Percentiles rank a stretch among this genome's conserved stretches.
Conservation (phyloP, 176 grass and related monocot species). For the Oryza punctata region DNA sequence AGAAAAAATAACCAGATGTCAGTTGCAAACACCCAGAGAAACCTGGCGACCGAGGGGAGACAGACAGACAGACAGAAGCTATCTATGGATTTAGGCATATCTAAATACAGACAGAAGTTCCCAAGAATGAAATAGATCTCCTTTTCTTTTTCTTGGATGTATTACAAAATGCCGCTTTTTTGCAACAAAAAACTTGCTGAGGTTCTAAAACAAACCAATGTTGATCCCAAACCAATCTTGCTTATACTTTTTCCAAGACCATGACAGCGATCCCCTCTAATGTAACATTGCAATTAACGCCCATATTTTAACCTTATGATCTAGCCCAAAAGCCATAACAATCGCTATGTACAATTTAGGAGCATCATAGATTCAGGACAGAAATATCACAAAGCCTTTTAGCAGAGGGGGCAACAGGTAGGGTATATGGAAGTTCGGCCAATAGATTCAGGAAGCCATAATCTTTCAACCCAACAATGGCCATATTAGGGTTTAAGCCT, state of each 20-base stretch:
- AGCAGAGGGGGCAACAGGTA: neutral
- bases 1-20: neutral
- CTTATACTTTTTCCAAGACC: neutral
- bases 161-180: too few species aligned
- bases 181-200: neutral
- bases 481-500: conserved; percentile 10
- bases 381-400: neutral
- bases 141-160: neutral
- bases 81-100: neutral
- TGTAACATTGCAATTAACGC: neutral
- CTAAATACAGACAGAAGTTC: neutral
- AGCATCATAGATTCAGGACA: neutral
- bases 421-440: neutral
- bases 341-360: neutral
- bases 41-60: neutral
- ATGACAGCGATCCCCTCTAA: neutral
- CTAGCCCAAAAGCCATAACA: neutral
- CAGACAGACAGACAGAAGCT: neutral
- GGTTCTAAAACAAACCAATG: neutral
- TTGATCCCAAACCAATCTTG: neutral
- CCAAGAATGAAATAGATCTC: conserved; percentile 1
- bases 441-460: neutral
- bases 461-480: neutral
- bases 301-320: neutral
- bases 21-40: neutral